Conservation (phyloP, 2,329 filamentous ascomycete genomes). For the Bipolaris oryzae region DNA sequence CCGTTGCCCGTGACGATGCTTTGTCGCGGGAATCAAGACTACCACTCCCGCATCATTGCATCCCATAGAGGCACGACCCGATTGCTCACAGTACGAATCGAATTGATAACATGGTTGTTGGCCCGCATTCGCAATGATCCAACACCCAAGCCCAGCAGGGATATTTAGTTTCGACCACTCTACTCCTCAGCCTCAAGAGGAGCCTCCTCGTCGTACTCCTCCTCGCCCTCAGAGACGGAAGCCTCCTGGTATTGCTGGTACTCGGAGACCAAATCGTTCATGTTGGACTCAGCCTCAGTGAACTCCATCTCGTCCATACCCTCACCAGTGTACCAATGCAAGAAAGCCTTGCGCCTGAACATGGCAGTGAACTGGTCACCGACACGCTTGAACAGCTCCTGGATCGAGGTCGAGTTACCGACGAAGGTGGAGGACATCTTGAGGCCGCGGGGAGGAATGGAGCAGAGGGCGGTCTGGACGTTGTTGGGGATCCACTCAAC, state of each 20-base stretch:
- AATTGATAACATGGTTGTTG: slow-evolving; percentile 21
- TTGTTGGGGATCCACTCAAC: slow-evolving; percentile 99
- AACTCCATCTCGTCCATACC: slow-evolving; percentile 99
- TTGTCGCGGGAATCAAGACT: slow-evolving; percentile 21
- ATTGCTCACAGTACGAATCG: slow-evolving; percentile 37
- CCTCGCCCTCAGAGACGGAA: slow-evolving; percentile 94
- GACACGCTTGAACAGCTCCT: slow-evolving; percentile 99
- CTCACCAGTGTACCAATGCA: slow-evolving; percentile 99
- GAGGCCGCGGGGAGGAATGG: slow-evolving; percentile 94
- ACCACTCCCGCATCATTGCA: slow-evolving; percentile 17
- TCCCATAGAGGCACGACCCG: slow-evolving; percentile 22
- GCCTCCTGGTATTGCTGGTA: slow-evolving; percentile 99
- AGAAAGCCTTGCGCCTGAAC: slow-evolving; percentile 99
- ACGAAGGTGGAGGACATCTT: slow-evolving; percentile 99
- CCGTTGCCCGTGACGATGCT: slow-evolving; percentile 23
- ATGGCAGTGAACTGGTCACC: slow-evolving; percentile 99
- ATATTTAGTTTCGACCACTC: slow-evolving; percentile 23
- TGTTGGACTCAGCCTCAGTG: slow-evolving; percentile 99
- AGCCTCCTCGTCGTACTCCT: slow-evolving; percentile 89
- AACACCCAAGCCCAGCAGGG: slow-evolving; percentile 28
- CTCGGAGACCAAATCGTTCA: slow-evolving; percentile 99
- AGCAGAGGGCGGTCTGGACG: slow-evolving; percentile 99
- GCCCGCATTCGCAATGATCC: slow-evolving; percentile 19
- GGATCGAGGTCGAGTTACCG: slow-evolving; percentile 98
- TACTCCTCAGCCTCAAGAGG: slow-evolving; percentile 73